Conservation (phyloP, 495 filamentous ascomycete genomes). For the Tuber indicum region DNA sequence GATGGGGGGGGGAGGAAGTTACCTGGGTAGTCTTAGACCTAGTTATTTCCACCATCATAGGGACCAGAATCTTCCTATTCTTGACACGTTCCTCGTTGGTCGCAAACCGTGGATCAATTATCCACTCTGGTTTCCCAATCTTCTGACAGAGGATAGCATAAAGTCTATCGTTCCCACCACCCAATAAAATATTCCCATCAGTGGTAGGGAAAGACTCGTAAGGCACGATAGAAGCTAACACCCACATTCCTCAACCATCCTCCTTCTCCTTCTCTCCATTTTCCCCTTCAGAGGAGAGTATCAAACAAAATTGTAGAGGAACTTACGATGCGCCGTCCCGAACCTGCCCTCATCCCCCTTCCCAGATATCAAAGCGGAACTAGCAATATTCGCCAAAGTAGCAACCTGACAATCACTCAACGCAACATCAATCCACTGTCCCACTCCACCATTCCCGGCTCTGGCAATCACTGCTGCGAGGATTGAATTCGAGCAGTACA, state of each 20-base stretch:
- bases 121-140: conserved; percentile 73
- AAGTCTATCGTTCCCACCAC: conserved; percentile 87
- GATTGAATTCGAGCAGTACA: conserved; percentile 96
- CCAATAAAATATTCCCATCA: conserved; percentile 86
- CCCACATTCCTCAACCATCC: conserved; percentile 3
- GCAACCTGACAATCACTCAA: conserved; percentile 93
- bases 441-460: conserved; percentile 58
- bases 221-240: conserved; percentile 82
- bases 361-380: conserved; percentile 82
- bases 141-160: conserved; percentile 80
- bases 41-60: conserved; percentile 67
- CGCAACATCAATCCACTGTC: conserved; percentile 87
- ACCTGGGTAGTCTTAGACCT: conserved; percentile 63
- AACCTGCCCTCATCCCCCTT: conserved; percentile 80
- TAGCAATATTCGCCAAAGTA: conserved; percentile 85
- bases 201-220: conserved; percentile 88
- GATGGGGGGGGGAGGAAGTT: background rate
- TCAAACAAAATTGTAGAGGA: background rate
- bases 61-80: conserved; percentile 68
- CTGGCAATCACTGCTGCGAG: conserved; percentile 85
- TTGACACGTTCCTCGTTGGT: conserved; percentile 78
- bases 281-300: background rate
- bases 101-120: conserved; percentile 62
- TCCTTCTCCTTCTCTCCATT: conserved; percentile 1
- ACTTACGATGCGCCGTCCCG: conserved; percentile 91